Percentiles rank a stretch among this genome's conserved stretches.
These are phyloP conservation scores for Crithidia sp. DNA, from an alignment of 208 protist genomes.

Conservation along the genomic window DNA sequence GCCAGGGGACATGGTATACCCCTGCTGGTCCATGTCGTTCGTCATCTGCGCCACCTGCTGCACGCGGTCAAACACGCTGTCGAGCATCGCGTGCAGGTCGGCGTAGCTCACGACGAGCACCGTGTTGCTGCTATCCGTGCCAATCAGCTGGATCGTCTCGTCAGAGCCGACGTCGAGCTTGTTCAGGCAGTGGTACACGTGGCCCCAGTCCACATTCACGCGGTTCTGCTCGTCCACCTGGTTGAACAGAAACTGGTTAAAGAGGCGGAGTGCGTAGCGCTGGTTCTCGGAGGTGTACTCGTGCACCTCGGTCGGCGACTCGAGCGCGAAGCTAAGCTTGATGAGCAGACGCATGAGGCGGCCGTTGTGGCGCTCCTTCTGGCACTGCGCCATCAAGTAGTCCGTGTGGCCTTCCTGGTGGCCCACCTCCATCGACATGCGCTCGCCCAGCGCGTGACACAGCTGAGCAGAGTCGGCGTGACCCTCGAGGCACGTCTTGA, in stretches of 20 bases:
- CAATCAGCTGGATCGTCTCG: constrained; percentile 94
- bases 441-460: constrained; percentile 79
- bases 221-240: constrained; percentile 94
- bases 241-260: constrained; percentile 97
- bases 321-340: constrained; percentile 94
- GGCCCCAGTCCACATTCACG: constrained; percentile 92
- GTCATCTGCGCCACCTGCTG: constrained; percentile 52
- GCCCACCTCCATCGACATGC: constrained; percentile 89
- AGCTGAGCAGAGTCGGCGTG: constrained; percentile 62
- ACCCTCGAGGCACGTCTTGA: constrained; percentile 79
- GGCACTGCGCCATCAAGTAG: constrained; percentile 89
- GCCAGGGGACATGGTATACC: constrained; percentile 35
- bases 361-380: constrained; percentile 96
- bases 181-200: constrained; percentile 96
- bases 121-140: constrained; percentile 84
- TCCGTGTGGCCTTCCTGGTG: constrained; percentile 91
- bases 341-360: constrained; percentile 95
- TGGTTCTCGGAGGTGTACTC: constrained; percentile 73
- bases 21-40: constrained; percentile 36
- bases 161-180: constrained; percentile 96
- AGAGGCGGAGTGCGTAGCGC: constrained; percentile 92
- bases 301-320: constrained; percentile 84
- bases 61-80: constrained; percentile 88
- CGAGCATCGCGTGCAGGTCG: constrained; percentile 91
- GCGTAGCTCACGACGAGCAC: constrained; percentile 95